A percentile compares a stretch with the other conserved stretches of the same genome.
Conservation (phyloP, 495 filamentous ascomycete genomes). For the Aspergillus diversus region DNA sequence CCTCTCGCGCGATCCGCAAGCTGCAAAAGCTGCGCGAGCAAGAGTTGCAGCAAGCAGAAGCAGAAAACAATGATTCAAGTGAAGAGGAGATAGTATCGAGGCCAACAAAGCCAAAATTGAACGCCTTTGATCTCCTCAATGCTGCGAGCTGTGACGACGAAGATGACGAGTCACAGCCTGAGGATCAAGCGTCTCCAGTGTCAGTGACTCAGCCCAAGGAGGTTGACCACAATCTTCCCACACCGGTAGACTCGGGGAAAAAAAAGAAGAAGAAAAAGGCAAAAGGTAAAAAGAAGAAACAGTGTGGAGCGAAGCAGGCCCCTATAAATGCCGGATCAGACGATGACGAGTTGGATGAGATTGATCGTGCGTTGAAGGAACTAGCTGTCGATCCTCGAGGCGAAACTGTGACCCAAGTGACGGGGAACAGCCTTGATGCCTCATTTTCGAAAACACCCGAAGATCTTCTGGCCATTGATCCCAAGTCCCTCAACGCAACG, state of each 20-base stretch:
- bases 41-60: constrained; percentile 60
- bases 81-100: constrained; percentile 47
- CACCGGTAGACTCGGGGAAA: constrained; percentile 28
- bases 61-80: constrained; percentile 54
- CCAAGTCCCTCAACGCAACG: constrained; percentile 76
- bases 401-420: constrained; percentile 25
- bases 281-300: constrained; percentile 53
- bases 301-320: constrained; percentile 28
- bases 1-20: constrained; percentile 77
- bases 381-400: constrained; percentile 47
- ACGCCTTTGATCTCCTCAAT: constrained; percentile 56
- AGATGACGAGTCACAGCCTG: constrained; percentile 54
- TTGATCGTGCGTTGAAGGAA: constrained; percentile 75
- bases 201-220: constrained; percentile 31
- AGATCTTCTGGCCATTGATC: constrained; percentile 73
- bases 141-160: constrained; percentile 67
- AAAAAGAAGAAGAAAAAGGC: constrained; percentile 54
- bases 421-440: constrained; percentile 43
- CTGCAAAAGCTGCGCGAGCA: constrained; percentile 67
- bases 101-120: constrained; percentile 46
- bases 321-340: constrained; percentile 23
- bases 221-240: constrained; percentile 32
- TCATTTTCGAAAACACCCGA: constrained; percentile 46
- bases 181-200: constrained; percentile 37
- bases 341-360: constrained; percentile 68